These are phyloP conservation scores for Globisporangium orthogonon DNA, from an alignment of 352 stramenopile genomes.

Conservation along the genomic window DNA sequence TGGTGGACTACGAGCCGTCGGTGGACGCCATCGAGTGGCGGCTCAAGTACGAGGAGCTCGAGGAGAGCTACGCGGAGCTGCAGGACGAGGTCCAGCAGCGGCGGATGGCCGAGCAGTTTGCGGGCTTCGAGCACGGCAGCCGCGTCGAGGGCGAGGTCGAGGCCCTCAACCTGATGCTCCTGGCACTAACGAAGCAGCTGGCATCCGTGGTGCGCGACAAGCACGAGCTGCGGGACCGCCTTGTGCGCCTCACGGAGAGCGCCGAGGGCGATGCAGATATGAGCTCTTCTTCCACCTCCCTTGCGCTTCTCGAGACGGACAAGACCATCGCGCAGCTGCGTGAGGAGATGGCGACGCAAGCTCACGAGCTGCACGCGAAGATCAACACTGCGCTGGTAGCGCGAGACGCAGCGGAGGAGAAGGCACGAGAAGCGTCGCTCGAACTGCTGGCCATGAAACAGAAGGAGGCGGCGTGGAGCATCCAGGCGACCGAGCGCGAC, in stretches of 20 bases:
- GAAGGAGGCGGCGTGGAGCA: slow-evolving; percentile 47
- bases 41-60: slow-evolving; percentile 78
- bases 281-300: too few species aligned
- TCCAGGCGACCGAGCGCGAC: slow-evolving; percentile 37
- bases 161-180: slow-evolving; percentile 63
- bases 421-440: slow-evolving; percentile 30
- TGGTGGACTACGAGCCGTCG: slow-evolving; percentile 50
- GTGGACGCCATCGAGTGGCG: slow-evolving; percentile 77
- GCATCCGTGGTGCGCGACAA: slow-evolving; percentile 68
- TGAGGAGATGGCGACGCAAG: slow-evolving; percentile 34
- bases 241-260: slow-evolving; percentile 10
- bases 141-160: slow-evolving; percentile 30
- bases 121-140: neutral
- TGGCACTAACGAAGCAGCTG: slow-evolving; percentile 57
- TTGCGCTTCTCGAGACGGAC: slow-evolving; percentile 1
- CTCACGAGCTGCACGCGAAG: slow-evolving; percentile 35
- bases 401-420: slow-evolving; percentile 33
- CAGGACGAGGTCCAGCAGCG: slow-evolving; percentile 37
- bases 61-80: slow-evolving; percentile 46
- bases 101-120: slow-evolving; percentile 8
- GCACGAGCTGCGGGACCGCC: slow-evolving; percentile 54
- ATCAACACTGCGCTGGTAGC: slow-evolving; percentile 28
- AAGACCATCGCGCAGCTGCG: slow-evolving; percentile 33
- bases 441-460: slow-evolving; percentile 59
- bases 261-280: neutral